Evolutionary conservation across 352 stramenopile species (phyloP).

Genomic region (Globisporangium cylindrosporum): DNA sequence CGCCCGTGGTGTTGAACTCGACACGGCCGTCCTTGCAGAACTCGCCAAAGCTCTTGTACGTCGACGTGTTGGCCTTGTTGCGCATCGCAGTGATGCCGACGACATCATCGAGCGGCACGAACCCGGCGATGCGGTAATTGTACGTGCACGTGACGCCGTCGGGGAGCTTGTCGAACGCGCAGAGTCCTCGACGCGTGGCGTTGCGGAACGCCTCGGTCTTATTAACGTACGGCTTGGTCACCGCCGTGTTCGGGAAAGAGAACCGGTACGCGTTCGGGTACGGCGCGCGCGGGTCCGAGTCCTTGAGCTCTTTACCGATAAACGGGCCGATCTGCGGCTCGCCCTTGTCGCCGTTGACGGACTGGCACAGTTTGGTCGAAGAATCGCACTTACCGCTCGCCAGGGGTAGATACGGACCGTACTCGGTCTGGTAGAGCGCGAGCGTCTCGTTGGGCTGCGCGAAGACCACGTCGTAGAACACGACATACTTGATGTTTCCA

Average conservation of each 20-base stretch:
- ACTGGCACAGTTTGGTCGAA: constrained; percentile 46
- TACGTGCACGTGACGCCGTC: constrained; percentile 69
- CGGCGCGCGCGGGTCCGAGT: constrained; percentile 48
- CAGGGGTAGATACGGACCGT: constrained; percentile 67
- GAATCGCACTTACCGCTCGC: constrained; percentile 64
- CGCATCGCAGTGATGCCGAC: constrained; percentile 67
- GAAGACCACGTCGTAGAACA: constrained; percentile 81
- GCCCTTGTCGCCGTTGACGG: constrained; percentile 68
- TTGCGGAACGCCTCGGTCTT: constrained; percentile 3
- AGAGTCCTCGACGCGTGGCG: constrained; percentile 1
- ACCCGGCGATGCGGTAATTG: constrained; percentile 70
- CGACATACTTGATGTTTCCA: constrained; percentile 76
- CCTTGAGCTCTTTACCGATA: constrained; percentile 48
- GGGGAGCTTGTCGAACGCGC: constrained; percentile 14
- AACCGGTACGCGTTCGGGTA: constrained; percentile 79
- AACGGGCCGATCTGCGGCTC: constrained; percentile 68
- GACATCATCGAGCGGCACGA: constrained; percentile 67
- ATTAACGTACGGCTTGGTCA: constrained; percentile 5
- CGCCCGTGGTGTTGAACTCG: constrained; percentile 45
- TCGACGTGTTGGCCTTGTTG: constrained; percentile 22
- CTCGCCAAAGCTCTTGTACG: constrained; percentile 60
- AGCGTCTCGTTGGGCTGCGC: constrained; percentile 77
- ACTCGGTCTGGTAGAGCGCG: constrained; percentile 66
- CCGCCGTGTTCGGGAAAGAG: constrained; percentile 76
- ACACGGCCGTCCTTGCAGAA: constrained; percentile 57